phyloP scores from a whole-genome alignment of 139 green algal species.

The Tetradesmus obliquus region DNA sequence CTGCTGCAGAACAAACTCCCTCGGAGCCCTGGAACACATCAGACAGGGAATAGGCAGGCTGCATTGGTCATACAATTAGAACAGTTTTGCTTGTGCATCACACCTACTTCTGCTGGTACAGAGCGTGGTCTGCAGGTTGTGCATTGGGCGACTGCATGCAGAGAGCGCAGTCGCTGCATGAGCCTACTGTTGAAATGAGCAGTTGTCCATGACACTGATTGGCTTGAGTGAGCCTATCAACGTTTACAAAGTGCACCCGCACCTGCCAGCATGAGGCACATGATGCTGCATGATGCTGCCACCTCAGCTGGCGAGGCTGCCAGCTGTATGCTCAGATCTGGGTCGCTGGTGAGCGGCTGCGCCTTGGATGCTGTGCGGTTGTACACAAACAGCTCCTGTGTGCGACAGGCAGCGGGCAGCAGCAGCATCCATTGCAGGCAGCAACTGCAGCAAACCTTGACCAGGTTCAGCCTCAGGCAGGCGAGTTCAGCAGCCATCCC shows the following conservation, averaged over 20 bases:
- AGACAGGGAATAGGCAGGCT: too few relatives aligned
- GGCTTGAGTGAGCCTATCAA: too few relatives aligned
- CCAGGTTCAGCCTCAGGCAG: too few relatives aligned
- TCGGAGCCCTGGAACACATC: too few relatives aligned
- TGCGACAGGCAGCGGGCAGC: background rate
- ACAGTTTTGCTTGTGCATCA: background rate
- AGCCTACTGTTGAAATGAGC: too few relatives aligned
- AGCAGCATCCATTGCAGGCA: background rate
- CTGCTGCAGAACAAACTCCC: too few relatives aligned
- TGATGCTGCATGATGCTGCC: background rate
- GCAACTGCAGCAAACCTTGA: background rate
- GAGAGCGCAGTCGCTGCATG: too few relatives aligned
- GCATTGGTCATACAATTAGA: too few relatives aligned
- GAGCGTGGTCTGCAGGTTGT: background rate
- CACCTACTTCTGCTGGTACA: background rate
- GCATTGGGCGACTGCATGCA: too few relatives aligned
- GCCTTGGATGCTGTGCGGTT: constrained; percentile 43
- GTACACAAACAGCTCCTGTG: constrained; percentile 29
- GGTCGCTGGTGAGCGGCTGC: background rate
- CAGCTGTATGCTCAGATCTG: background rate
- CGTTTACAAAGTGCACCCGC: too few relatives aligned
- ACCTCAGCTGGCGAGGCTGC: background rate
- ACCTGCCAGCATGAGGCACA: constrained; percentile 29
- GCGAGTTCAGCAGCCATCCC: too few relatives aligned
- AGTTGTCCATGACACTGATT: too few relatives aligned